These are phyloP conservation scores for Paraurostyla sp. DNA, from an alignment of 73 alveolate genomes.

Conservation along the genomic window DNA sequence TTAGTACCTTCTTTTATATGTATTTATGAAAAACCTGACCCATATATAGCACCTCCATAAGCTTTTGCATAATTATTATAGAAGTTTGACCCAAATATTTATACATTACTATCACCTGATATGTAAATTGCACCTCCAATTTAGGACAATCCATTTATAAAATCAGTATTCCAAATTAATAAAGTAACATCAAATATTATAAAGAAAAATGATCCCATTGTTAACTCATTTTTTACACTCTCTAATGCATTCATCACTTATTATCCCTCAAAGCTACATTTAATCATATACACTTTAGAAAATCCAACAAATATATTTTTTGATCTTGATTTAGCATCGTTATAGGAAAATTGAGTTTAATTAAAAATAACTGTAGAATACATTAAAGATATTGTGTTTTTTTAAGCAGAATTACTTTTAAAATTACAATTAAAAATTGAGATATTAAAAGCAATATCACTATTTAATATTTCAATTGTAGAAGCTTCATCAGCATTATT, in stretches of 20 bases:
- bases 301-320: conserved; percentile 29
- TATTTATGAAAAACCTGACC: not conserved
- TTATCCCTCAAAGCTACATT: not conserved
- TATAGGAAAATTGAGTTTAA: not conserved
- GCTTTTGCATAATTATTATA: not conserved
- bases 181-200: conserved; percentile 19
- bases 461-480: not conserved
- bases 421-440: not conserved
- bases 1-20: not conserved
- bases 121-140: conserved; percentile 52
- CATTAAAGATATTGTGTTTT: conserved; percentile 7
- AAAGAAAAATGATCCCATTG: conserved; percentile 35
- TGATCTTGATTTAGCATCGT: conserved; percentile 23
- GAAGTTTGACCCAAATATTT: not conserved
- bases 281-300: not conserved
- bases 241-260: not conserved
- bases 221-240: not conserved
- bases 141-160: conserved; percentile 8
- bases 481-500: not conserved
- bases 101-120: not conserved
- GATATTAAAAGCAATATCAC: not conserved
- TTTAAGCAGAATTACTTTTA: not conserved
- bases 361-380: not conserved
- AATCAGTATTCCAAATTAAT: not conserved
- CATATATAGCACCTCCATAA: conserved; percentile 60